These are phyloP conservation scores for Nitzschia sp. DNA, from an alignment of 108 stramenopile genomes.

Conservation along the genomic window DNA sequence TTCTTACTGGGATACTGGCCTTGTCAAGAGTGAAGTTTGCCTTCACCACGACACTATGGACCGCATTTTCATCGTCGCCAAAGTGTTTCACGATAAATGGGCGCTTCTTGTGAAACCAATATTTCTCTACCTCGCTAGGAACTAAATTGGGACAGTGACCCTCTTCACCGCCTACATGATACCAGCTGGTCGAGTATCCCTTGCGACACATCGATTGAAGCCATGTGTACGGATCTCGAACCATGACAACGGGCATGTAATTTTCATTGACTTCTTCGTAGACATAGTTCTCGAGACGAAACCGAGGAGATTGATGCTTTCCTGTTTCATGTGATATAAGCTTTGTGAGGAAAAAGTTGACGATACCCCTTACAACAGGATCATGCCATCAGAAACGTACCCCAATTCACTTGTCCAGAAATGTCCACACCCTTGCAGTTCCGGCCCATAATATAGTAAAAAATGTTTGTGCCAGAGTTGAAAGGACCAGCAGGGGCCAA, in stretches of 20 bases:
- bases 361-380: background rate
- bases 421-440: conserved; percentile 42
- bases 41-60: conserved; percentile 34
- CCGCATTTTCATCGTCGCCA: conserved; percentile 16
- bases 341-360: background rate
- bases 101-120: conserved; percentile 22
- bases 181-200: conserved; percentile 66
- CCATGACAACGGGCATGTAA: conserved; percentile 71
- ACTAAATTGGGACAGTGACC: conserved; percentile 72
- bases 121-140: conserved; percentile 36
- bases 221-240: conserved; percentile 82
- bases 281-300: conserved; percentile 37
- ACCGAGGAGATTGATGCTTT: conserved; percentile 59
- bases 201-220: conserved; percentile 77
- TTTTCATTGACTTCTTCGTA: conserved; percentile 10
- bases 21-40: conserved; percentile 28
- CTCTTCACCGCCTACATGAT: conserved; percentile 17
- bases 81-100: conserved; percentile 5
- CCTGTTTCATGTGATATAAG: background rate
- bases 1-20: conserved; percentile 16
- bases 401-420: conserved; percentile 68
- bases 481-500: conserved; percentile 61
- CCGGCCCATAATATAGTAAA: conserved; percentile 40
- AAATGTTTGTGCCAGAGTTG: conserved; percentile 63
- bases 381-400: conserved; percentile 33